Base-by-base conservation (phyloP, 169 alveolate species). In the Eimeria necatrix region DNA sequence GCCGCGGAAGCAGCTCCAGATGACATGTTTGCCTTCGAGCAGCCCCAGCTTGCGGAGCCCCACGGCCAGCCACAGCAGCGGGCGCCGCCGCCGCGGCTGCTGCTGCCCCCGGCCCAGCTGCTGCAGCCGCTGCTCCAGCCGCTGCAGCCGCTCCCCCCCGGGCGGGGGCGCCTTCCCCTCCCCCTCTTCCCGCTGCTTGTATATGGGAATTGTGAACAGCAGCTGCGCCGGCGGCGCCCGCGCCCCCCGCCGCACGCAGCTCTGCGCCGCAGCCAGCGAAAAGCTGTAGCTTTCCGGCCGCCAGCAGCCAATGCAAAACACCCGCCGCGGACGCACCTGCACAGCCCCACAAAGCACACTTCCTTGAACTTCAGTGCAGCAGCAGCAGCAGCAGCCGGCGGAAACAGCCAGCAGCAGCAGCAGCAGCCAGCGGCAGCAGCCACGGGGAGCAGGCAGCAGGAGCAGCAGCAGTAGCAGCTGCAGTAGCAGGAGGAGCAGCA, bases 291-390 rank as follows among this genome's bases (percentile, higher is more conserved):
- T n/a, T 8, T 87, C 85, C 14, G 78, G 60, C 3, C 85, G 93
- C 85, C 76, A 61, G 48, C 32, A 22, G 24, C 93, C 93, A n/a
- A 87, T 71, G 71, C 78, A 24, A 61, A 87, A 87, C 14, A 87
- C 85, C n/a, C 93, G 93, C 20, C 93, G 93, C 5, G 93, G 93
- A 10, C 93, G 93, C 41, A 85, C 93, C 93, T 85, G 78, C 14
- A 41, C 7, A 16, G 14, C 18, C 22, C 2, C 41, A 22, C n/a
- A 22, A 18, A 24, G 48, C 14, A 60, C 20, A 60, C 20, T 16
- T 60, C 12, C 20, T 20, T 60, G 71, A 4, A 3, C 49, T 9
- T 70, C 49, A 20, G 7, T 10, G 32, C 90, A 81, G 71, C 70
- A 14, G 73, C 68, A 68, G 78, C 78, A 68, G 78, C 78, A 68